phyloP scores from a whole-genome alignment of 768 basidiomycete genomes.

The Zangia roseola region DNA sequence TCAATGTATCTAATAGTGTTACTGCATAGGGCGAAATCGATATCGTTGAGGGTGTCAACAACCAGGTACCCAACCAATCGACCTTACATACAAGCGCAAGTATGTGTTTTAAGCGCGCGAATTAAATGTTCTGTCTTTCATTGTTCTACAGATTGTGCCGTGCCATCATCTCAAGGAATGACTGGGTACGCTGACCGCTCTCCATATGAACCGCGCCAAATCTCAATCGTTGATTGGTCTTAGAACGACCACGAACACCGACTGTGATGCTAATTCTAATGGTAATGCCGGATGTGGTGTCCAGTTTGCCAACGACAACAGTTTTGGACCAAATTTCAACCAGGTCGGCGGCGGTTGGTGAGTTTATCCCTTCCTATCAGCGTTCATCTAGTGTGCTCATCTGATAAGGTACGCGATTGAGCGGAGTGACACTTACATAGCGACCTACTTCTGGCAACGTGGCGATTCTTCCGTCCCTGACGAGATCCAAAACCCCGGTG shows the following conservation, averaged over 20 bases:
- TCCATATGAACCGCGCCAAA: background rate
- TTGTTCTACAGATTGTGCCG: conserved; percentile 24
- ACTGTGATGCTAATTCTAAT: conserved; percentile 28
- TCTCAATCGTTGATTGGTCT: background rate
- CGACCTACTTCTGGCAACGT: conserved; percentile 42
- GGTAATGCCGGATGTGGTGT: conserved; percentile 36
- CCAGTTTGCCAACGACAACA: conserved; percentile 19
- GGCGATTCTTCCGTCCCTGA: conserved; percentile 35
- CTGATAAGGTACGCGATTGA: conserved; percentile 36
- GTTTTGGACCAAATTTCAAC: conserved; percentile 38
- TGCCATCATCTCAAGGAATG: conserved; percentile 29
- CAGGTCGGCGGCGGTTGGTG: conserved; percentile 38
- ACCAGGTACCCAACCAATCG: conserved; percentile 25
- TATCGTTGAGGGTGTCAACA: conserved; percentile 35
- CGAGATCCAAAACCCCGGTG: conserved; percentile 26
- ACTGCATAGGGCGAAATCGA: conserved; percentile 29
- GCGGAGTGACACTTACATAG: conserved; percentile 29
- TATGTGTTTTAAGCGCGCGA: conserved; percentile 9
- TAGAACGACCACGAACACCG: conserved; percentile 13
- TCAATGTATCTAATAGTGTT: background rate
- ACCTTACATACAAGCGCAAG: conserved; percentile 30
- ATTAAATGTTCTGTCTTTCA: background rate
- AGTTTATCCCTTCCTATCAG: background rate
- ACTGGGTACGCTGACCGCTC: conserved; percentile 28
- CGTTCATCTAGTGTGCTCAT: background rate